Conservation (phyloP, 176 grass and related monocot genomes). For the Oryza meridionalis region DNA sequence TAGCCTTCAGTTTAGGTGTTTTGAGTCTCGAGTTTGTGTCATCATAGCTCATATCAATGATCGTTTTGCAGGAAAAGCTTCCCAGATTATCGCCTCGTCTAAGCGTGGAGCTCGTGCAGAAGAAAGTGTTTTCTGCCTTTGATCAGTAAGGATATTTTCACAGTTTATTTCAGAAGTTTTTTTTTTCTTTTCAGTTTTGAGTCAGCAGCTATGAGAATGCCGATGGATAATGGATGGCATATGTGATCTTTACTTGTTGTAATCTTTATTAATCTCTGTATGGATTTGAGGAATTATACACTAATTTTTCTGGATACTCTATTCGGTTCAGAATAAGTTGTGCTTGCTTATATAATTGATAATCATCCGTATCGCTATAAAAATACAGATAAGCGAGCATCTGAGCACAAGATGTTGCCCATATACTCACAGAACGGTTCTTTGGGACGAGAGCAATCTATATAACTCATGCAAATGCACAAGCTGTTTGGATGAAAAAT, state of each 20-base stretch:
- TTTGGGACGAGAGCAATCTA: neutral
- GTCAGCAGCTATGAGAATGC: conserved; percentile 20
- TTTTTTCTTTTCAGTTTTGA: conserved; percentile 24
- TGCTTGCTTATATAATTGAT: neutral
- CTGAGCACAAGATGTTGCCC: neutral
- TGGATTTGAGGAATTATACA: neutral
- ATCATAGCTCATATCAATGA: neutral
- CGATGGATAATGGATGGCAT: conserved; percentile 1
- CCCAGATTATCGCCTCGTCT: conserved; percentile 89
- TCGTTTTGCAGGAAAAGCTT: conserved; percentile 66
- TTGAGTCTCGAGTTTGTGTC: neutral
- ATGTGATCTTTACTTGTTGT: conserved; percentile 19
- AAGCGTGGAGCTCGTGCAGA: conserved; percentile 84
- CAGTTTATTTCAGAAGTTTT: neutral
- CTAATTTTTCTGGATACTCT: neutral
- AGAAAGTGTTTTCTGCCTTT: conserved; percentile 77
- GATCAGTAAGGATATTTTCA: conserved; percentile 51
- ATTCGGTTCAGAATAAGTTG: neutral
- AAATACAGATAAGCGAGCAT: conserved; percentile 14
- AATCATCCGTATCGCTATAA: neutral
- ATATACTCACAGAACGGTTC: neutral
- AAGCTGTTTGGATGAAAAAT: conserved; percentile 1
- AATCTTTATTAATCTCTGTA: neutral
- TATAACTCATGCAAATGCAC: neutral
- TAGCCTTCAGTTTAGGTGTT: neutral